Evolutionary conservation across 495 filamentous ascomycete species (phyloP).

Genomic region (Pyrenula massariospora): DNA sequence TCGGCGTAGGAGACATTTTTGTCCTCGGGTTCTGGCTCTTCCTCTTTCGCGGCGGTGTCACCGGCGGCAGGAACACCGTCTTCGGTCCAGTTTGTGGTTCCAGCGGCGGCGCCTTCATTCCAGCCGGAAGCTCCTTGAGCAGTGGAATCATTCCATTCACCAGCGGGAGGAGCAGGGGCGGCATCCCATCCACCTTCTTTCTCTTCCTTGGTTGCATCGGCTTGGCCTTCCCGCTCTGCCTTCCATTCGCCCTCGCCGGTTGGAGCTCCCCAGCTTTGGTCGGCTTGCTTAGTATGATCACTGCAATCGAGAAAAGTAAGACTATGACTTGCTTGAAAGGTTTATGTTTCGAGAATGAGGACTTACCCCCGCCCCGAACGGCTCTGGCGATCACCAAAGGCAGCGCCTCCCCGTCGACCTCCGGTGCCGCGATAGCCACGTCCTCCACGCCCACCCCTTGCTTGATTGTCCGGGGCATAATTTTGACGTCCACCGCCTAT

Average conservation of each 20-base stretch:
- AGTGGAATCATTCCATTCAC: not conserved
- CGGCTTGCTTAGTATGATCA: constrained; percentile 86
- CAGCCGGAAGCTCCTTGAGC: constrained; percentile 15
- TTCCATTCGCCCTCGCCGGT: constrained; percentile 70
- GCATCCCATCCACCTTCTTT: constrained; percentile 33
- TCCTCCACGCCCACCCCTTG: constrained; percentile 26
- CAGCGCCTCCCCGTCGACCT: constrained; percentile 40
- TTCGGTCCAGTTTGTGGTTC: constrained; percentile 20
- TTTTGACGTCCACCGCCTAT: constrained; percentile 24
- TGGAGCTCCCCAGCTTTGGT: constrained; percentile 77
- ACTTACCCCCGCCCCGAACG: constrained; percentile 59
- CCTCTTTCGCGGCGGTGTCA: constrained; percentile 26
- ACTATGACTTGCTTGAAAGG: not conserved
- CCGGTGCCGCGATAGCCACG: constrained; percentile 48
- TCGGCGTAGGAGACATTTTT: constrained; percentile 79
- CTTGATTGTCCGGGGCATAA: constrained; percentile 26
- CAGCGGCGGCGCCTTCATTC: not conserved
- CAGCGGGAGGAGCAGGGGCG: constrained; percentile 4
- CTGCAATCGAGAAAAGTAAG: constrained; percentile 22
- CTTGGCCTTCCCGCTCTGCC: constrained; percentile 80
- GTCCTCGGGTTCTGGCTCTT: constrained; percentile 59
- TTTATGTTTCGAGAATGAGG: constrained; percentile 1
- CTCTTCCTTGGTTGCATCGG: constrained; percentile 73
- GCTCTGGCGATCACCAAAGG: constrained; percentile 72
- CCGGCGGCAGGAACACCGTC: constrained; percentile 15